Percentiles rank a stretch among this genome's conserved stretches.
These are phyloP conservation scores for Leccinum imitatum DNA, from an alignment of 768 basidiomycete species.

Conservation along the genomic window DNA sequence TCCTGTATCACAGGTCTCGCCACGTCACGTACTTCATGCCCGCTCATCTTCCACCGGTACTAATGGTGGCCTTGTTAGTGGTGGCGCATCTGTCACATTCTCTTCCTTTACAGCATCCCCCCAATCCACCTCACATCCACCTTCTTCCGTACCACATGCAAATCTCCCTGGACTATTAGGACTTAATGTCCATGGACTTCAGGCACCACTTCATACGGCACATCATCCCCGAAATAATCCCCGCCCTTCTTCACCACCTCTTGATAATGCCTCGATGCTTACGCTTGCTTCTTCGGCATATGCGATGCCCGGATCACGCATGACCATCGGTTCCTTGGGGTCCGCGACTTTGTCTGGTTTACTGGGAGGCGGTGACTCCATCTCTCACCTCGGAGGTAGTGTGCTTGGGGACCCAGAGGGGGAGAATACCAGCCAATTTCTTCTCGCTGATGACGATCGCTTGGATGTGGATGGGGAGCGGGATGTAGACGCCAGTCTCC, in stretches of 20 bases:
- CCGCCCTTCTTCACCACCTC: conserved; percentile 84
- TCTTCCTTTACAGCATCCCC: conserved; percentile 60
- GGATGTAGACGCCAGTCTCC: conserved; percentile 84
- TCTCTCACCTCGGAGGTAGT: conserved; percentile 72
- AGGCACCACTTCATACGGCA: conserved; percentile 86
- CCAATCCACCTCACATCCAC: conserved; percentile 44
- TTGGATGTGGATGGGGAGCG: conserved; percentile 48
- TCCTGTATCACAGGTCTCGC: conserved; percentile 48
- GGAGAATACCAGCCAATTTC: conserved; percentile 68
- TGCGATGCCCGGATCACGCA: conserved; percentile 61
- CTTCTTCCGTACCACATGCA: conserved; percentile 31
- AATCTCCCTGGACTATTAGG: conserved; percentile 31
- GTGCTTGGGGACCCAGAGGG: conserved; percentile 48
- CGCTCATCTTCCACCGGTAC: conserved; percentile 61
- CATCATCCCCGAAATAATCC: conserved; percentile 97
- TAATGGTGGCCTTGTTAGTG: conserved; percentile 42
- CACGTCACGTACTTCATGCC: conserved; percentile 56
- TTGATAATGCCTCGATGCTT: conserved; percentile 88
- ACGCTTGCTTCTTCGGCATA: conserved; percentile 95
- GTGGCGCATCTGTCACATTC: conserved; percentile 68
- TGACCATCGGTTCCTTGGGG: conserved; percentile 42
- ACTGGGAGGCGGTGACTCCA: conserved; percentile 52
- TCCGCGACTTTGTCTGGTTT: conserved; percentile 52
- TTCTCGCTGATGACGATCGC: conserved; percentile 65
- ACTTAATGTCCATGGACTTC: conserved; percentile 39